These are phyloP conservation scores for Boletus sp. DNA, from an alignment of 768 basidiomycete genomes.

Conservation along the genomic window DNA sequence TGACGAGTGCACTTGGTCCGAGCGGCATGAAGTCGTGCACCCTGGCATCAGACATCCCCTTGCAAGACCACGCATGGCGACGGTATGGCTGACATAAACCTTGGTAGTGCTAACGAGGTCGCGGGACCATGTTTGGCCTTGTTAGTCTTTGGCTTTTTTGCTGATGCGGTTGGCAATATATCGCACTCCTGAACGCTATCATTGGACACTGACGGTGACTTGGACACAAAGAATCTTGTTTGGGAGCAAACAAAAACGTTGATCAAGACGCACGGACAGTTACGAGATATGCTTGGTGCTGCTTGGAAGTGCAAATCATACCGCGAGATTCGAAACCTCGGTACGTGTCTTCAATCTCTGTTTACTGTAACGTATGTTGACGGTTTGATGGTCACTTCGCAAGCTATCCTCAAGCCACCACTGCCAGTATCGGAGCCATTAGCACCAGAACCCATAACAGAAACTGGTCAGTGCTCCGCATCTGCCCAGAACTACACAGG, in stretches of 20 bases:
- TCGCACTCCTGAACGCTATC: background rate
- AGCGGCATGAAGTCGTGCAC: too few species aligned
- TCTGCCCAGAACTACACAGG: background rate
- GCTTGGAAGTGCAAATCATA: background rate
- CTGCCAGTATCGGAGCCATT: background rate
- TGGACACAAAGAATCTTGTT: background rate
- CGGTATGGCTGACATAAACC: too few species aligned
- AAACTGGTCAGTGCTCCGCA: background rate
- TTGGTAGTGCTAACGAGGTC: too few species aligned
- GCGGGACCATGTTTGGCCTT: too few species aligned
- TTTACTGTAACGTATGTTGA: background rate
- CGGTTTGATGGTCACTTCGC: background rate
- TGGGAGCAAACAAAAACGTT: background rate
- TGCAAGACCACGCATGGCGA: too few species aligned
- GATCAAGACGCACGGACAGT: background rate
- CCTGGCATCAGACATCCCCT: too few species aligned
- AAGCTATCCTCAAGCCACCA: background rate
- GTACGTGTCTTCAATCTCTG: background rate
- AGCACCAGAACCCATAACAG: too few species aligned
- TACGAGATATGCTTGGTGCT: background rate
- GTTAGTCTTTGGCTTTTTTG: too few species aligned
- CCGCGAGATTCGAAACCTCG: background rate
- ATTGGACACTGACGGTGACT: background rate
- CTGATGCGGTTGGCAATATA: too few species aligned
- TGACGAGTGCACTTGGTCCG: too few species aligned